Percentiles rank a stretch among this genome's conserved stretches.
Evolutionary conservation across 805 yeast genomes (phyloP).

Genomic region (Candida broadrunensis): DNA sequence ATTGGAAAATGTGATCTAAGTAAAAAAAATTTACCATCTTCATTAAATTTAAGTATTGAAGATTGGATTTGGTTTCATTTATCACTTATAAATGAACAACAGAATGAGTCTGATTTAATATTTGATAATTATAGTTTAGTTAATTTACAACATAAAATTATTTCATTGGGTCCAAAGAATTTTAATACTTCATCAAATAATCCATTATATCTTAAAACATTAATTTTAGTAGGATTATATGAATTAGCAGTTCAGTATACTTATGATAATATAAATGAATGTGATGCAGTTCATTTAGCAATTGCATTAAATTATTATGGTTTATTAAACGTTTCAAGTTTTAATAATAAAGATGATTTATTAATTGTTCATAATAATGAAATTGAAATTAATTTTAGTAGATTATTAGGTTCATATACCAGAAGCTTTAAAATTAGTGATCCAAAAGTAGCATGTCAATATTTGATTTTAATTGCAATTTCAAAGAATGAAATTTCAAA

Average conservation of each 20-base stretch:
- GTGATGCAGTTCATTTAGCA: constrained; percentile 87
- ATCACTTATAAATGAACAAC: constrained; percentile 60
- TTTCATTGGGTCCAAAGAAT: constrained; percentile 69
- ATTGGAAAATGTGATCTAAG: constrained; percentile 86
- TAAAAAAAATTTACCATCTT: constrained; percentile 62
- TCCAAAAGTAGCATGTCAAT: constrained; percentile 91
- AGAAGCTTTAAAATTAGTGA: constrained; percentile 80
- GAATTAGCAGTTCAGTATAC: constrained; percentile 74
- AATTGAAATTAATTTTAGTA: constrained; percentile 48
- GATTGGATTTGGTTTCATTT: constrained; percentile 98
- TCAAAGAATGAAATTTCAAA: constrained; percentile 47
- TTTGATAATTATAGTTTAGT: constrained; percentile 69
- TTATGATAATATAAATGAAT: constrained; percentile 58
- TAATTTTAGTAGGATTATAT: constrained; percentile 74
- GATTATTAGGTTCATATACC: constrained; percentile 76
- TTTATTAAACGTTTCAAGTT: constrained; percentile 49
- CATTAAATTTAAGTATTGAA: constrained; percentile 74
- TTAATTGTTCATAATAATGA: constrained; percentile 28
- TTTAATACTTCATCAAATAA: constrained; percentile 66
- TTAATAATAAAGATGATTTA: constrained; percentile 30
- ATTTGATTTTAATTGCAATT: constrained; percentile 68
- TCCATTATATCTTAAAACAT: constrained; percentile 69
- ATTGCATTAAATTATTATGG: constrained; percentile 77
- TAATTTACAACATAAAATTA: constrained; percentile 70
- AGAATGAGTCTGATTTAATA: constrained; percentile 49